Evolutionary conservation across 371 early-diverging fungal genomes (phyloP).

Genomic region (Choanephora cucurbitarum): DNA sequence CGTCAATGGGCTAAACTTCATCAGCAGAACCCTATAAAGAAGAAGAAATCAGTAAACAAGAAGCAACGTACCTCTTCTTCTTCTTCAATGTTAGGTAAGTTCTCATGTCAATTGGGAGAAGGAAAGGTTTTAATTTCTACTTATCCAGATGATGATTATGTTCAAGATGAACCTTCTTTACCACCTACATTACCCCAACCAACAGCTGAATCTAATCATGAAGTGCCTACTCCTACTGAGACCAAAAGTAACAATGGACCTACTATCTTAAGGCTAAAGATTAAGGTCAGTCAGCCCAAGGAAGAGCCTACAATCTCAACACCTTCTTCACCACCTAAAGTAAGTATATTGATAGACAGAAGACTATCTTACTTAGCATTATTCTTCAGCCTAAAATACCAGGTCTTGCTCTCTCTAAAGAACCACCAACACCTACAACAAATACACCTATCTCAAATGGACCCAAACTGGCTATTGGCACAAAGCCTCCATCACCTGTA

Average conservation of each 20-base stretch:
- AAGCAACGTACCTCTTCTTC: constrained; percentile 9
- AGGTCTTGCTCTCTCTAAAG: constrained; percentile 23
- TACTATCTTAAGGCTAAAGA: constrained; percentile 12
- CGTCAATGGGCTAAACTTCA: constrained; percentile 68
- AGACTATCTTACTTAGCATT: too few relatives aligned
- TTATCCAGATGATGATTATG: too few relatives aligned
- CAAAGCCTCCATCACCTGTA: constrained; percentile 10
- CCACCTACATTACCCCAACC: too few relatives aligned
- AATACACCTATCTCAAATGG: constrained; percentile 11
- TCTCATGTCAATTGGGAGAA: too few relatives aligned
- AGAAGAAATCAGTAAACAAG: constrained; percentile 16
- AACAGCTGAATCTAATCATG: too few relatives aligned
- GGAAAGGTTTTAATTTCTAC: neutral
- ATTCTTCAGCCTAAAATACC: constrained; percentile 13
- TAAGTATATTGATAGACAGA: neutral
- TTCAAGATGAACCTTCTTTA: too few relatives aligned
- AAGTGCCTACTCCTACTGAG: too few relatives aligned
- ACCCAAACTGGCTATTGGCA: constrained; percentile 31
- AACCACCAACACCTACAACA: constrained; percentile 15
- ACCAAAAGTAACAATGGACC: constrained; percentile 7
- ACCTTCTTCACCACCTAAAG: neutral
- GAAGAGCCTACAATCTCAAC: neutral
- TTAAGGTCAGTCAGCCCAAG: constrained; percentile 1
- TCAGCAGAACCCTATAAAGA: constrained; percentile 13
- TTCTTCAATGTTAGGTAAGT: neutral